phyloP scores from a whole-genome alignment of 2,329 filamentous ascomycete genomes.

The Aspergillus alliaceus region DNA sequence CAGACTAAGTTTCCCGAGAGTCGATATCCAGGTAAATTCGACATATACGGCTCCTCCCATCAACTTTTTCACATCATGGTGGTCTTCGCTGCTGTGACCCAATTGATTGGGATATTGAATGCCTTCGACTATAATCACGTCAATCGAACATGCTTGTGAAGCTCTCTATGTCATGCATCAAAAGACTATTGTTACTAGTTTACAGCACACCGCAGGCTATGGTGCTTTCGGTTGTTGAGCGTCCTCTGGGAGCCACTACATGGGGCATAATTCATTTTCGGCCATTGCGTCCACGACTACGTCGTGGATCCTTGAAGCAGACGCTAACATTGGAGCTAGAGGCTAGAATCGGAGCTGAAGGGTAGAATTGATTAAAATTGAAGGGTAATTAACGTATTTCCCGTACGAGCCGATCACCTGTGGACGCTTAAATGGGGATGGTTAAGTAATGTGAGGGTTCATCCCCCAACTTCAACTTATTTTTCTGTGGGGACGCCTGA shows the following conservation, averaged over 20 bases:
- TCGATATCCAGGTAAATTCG: constrained; percentile 22
- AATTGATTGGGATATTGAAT: constrained; percentile 17
- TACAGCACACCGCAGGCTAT: neutral
- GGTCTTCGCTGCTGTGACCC: constrained; percentile 20
- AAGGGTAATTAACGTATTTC: too few species aligned
- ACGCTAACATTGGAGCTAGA: too few species aligned
- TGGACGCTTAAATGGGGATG: too few species aligned
- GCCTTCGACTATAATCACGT: constrained; percentile 16
- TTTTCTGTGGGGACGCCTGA: too few species aligned
- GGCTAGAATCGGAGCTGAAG: too few species aligned
- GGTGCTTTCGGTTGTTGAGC: neutral
- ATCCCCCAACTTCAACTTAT: too few species aligned
- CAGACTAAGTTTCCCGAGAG: constrained; percentile 20
- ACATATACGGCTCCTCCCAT: constrained; percentile 20
- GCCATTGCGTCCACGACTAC: neutral
- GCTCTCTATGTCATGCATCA: neutral
- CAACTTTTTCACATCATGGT: constrained; percentile 26
- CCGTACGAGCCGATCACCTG: too few species aligned
- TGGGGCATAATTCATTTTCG: neutral
- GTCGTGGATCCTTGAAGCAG: neutral
- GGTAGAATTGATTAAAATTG: too few species aligned
- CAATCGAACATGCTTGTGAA: constrained; percentile 1
- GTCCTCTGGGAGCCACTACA: neutral
- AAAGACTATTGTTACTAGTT: neutral
- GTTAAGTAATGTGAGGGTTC: too few species aligned